Base-by-base conservation (phyloP, 2,329 filamentous ascomycete genomes). In the Fusarium coicis region DNA sequence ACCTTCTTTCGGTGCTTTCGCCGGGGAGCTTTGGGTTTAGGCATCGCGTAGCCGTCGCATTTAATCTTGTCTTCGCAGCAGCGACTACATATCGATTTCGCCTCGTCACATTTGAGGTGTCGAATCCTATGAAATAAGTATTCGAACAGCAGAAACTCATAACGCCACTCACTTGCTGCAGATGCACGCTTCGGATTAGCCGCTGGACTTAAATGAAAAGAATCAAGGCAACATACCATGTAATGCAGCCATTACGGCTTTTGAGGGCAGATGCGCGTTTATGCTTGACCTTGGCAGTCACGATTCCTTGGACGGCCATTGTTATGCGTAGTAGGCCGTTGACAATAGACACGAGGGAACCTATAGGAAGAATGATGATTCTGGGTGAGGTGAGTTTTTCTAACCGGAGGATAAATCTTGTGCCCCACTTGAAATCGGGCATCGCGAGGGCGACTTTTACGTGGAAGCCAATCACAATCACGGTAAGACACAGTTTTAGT, bases 391-490 rank as follows among this genome's bases (percentile, higher is more conserved):
- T 10, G 26, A 39, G 50, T 40, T 36, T 39, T 39, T 54, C 36
- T 39, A 28, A 21, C 19, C 4, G 21, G 16, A 43, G 7, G 28
- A 21, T 8, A 10, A 21, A 4, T 11, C 0, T 7, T 0, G 0
- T 8, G 26, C 44, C 44, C 26, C 44, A 47, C 44, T 30, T 47
- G 0, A 12, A 1, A 15, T 21, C 44, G 44, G 44, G 21, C 39
- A 23, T 3, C 8, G 52, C 39, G 21, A 30, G 7, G 5, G 30
- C 23, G 10, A 34, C 2, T 23, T 42, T 42, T 30, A 55, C 52
- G 52, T 4, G 21, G 1, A 55, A 55, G 21, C 52, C 37, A 55
- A 55, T 55, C 0, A 55, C 1, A 34, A 5, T 10, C 1, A 2
- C 10, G 7, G 9, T 3, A 15, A 5, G 1, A 19, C 0, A 1